Evolutionary conservation across 139 green algal genomes (phyloP).

Genomic region (Tetraselmis striata): DNA sequence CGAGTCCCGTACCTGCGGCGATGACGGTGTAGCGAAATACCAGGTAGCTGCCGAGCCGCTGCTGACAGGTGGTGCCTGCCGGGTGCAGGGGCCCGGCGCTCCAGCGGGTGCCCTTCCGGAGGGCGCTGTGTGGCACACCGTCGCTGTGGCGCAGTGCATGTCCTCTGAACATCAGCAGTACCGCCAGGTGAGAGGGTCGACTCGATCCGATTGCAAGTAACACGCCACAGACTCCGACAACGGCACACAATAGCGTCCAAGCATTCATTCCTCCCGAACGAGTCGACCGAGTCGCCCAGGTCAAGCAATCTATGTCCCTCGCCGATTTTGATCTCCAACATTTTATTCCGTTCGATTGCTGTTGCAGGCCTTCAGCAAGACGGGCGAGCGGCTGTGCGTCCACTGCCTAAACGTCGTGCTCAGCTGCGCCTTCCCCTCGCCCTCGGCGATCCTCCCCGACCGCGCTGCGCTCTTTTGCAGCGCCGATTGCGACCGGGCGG

Average conservation of each 20-base stretch:
- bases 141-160: neutral
- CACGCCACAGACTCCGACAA: too few species aligned
- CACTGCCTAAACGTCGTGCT: conserved; percentile 40
- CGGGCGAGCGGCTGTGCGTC: conserved; percentile 47
- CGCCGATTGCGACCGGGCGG: conserved; percentile 54
- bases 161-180: neutral
- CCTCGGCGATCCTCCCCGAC: neutral
- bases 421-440: conserved; percentile 9
- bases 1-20: too few species aligned
- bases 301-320: too few species aligned
- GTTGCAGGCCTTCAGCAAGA: neutral
- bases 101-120: neutral
- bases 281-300: too few species aligned
- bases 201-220: too few species aligned
- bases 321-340: too few species aligned
- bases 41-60: too few species aligned
- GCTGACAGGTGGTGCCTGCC: too few species aligned
- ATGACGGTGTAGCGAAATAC: too few species aligned
- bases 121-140: neutral
- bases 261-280: too few species aligned
- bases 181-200: neutral
- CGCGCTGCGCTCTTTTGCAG: conserved; percentile 27
- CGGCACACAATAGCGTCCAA: too few species aligned
- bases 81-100: neutral
- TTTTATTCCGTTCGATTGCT: neutral